Evolutionary conservation across 495 filamentous ascomycete genomes (phyloP).

Genomic region (Massariosphaeria phaeospora): DNA sequence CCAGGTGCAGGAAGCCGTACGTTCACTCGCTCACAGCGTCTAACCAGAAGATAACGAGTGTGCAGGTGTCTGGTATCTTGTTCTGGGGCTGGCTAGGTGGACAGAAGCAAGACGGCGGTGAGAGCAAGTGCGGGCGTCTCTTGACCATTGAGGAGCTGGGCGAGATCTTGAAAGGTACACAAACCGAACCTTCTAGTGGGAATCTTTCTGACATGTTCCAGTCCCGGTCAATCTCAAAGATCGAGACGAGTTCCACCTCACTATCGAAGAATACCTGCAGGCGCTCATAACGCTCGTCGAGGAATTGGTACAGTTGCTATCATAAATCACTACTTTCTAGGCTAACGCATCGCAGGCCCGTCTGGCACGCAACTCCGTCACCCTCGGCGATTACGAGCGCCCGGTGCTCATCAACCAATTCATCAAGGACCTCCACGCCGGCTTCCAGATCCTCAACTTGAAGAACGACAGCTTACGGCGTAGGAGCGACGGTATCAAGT

Average conservation of each 20-base stretch:
- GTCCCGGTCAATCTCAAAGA: constrained; percentile 96
- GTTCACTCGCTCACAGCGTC: constrained; percentile 7
- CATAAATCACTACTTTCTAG: background rate
- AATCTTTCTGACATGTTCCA: constrained; percentile 36
- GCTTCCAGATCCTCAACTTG: constrained; percentile 92
- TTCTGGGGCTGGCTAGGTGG: constrained; percentile 76
- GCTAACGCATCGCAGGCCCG: constrained; percentile 51
- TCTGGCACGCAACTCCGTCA: constrained; percentile 93
- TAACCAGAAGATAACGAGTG: background rate
- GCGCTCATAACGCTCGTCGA: constrained; percentile 79
- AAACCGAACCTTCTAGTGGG: constrained; percentile 5
- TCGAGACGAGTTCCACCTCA: constrained; percentile 84
- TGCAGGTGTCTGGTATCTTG: constrained; percentile 56
- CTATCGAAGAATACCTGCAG: constrained; percentile 93
- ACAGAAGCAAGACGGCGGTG: constrained; percentile 44
- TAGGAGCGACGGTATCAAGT: constrained; percentile 90
- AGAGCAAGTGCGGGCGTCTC: constrained; percentile 54
- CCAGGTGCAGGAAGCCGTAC: constrained; percentile 73
- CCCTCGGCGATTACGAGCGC: constrained; percentile 77
- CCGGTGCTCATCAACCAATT: constrained; percentile 84
- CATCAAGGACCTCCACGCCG: constrained; percentile 90
- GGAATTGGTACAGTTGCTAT: constrained; percentile 57
- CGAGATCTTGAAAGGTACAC: constrained; percentile 63
- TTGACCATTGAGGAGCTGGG: constrained; percentile 86
- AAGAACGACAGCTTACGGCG: constrained; percentile 91